Evolutionary conservation across 2,329 filamentous ascomycete genomes (phyloP), one percentile per base, ranked within the genome.

Genomic region (Neopestalotiopsis clavispora): DNA sequence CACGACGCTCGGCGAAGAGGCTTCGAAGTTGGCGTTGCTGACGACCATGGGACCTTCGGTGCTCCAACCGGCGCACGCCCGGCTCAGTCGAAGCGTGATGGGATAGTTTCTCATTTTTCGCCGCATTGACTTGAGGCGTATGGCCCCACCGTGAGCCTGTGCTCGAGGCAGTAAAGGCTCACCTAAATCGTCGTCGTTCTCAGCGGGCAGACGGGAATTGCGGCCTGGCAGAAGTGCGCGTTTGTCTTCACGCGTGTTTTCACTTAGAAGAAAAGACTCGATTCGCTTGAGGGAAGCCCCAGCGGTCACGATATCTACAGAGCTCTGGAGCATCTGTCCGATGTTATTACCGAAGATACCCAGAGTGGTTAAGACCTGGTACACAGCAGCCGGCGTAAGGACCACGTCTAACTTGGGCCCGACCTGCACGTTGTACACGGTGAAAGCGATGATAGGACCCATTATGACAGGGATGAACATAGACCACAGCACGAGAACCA

Each of bases 401-500:
- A 63, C 38, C 23, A 4, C 13, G 23, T 57, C 64, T 45, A 28
- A 45, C 28, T 40, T 58, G 6, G 64, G 64, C n/a, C 40, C 64
- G 23, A 66, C 20, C 20, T 23, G n/a, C 23, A 66, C 45, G 38
- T 66, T 66, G 64, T 66, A 66, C 14, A 57, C 9, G 28, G 64
- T 66, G 49, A 66, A 66, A 23, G 13, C 64, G 14, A 66, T 20
- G 42, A 66, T 58, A 38, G 64, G 64, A 34, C 45, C 42, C 64
- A 66, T 66, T 23, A 66, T 58, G 45, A 66, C 64, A 17, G 64
- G 64, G 23, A 66, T 58, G n/a, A n/a, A 66, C n/a, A 30, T 58
- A 10, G 64, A 42, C 64, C 64, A 66, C 42, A 38, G 12, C 17
- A 66, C 64, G 45, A 66, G 20, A 12, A 66, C 9, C 42, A 66